Percentiles rank a stretch among this genome's conserved stretches.
phyloP scores from a whole-genome alignment of 2,329 filamentous ascomycete genomes.

The Magnaporthales sp. region DNA sequence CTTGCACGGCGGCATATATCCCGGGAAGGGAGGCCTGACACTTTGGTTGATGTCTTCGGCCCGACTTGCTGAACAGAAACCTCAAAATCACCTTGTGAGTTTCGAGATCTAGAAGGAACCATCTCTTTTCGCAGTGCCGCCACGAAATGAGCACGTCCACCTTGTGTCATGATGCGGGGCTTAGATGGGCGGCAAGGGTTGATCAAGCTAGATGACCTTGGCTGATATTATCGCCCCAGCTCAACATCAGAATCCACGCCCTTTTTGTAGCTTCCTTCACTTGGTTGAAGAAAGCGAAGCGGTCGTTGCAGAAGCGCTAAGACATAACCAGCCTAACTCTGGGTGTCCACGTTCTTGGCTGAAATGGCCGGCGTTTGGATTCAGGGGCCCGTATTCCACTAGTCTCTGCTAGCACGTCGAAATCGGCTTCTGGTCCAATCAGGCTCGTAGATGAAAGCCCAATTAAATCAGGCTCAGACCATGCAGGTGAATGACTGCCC shows the following conservation, averaged over 20 bases:
- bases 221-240: background rate
- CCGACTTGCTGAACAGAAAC: background rate
- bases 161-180: background rate
- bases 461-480: background rate
- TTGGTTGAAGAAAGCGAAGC: background rate
- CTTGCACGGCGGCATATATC: background rate
- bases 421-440: background rate
- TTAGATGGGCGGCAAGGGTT: background rate
- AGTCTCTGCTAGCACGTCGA: background rate
- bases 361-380: background rate
- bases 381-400: background rate
- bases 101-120: background rate
- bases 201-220: background rate
- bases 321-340: background rate
- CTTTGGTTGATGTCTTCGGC: background rate
- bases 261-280: background rate
- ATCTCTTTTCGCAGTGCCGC: background rate
- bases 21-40: background rate
- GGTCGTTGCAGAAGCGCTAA: background rate
- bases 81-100: background rate
- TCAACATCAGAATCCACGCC: background rate
- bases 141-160: background rate
- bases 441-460: background rate
- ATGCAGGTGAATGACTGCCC: background rate
- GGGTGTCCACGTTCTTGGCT: background rate